Percentiles rank a stretch among this genome's conserved stretches.
Evolutionary conservation across 164 flowering plant species (phyloP).

Genomic region (Tetracentron sinense): DNA sequence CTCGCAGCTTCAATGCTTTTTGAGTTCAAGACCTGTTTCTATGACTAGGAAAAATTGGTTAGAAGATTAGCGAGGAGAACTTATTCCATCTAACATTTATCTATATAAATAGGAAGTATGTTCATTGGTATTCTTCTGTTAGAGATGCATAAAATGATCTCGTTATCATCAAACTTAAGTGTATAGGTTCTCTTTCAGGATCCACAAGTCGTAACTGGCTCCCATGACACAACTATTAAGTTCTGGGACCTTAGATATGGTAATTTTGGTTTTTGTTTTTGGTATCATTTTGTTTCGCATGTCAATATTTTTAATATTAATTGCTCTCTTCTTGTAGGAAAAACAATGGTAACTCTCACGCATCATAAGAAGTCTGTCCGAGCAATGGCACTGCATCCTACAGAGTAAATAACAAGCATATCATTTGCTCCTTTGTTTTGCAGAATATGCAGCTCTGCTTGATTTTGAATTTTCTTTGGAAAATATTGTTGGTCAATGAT

Average conservation of each 20-base stretch:
- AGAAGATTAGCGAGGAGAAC: not conserved
- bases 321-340: slow-evolving; percentile 46
- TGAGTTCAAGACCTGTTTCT: too few species aligned
- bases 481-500: not conserved
- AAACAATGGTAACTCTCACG: slow-evolving; percentile 85
- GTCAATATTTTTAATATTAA: not conserved
- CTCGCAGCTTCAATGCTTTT: too few species aligned
- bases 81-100: not conserved
- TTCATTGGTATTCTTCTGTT: not conserved
- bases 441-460: not conserved
- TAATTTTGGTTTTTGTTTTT: slow-evolving; percentile 21
- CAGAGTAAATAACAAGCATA: slow-evolving; percentile 52
- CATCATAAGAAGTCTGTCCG: slow-evolving; percentile 98
- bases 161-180: not conserved
- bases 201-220: slow-evolving; percentile 98
- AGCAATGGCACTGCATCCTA: slow-evolving; percentile 94
- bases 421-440: slow-evolving; percentile 1
- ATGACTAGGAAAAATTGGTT: too few species aligned
- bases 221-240: slow-evolving; percentile 93
- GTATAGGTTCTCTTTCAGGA: slow-evolving; percentile 55
- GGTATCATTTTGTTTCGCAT: not conserved
- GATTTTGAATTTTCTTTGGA: not conserved
- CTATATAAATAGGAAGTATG: not conserved
- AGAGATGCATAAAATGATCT: not conserved
- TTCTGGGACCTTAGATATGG: slow-evolving; percentile 98